A percentile compares a stretch with the other conserved stretches of the same genome.
Evolutionary conservation across 805 yeast genomes (phyloP).

Genomic region (Nadsonia fulvescens): DNA sequence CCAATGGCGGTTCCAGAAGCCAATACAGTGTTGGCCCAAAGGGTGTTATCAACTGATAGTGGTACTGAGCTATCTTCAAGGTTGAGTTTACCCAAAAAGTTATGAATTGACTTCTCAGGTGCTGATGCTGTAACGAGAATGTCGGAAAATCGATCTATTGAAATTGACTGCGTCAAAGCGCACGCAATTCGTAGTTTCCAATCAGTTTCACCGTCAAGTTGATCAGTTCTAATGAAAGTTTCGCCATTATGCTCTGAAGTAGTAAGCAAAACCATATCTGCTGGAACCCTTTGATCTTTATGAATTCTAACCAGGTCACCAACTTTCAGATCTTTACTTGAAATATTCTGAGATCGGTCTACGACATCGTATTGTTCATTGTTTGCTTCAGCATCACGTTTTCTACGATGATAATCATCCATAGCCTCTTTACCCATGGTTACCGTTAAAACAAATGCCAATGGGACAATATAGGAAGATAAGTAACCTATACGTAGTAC

Average conservation of each 20-base stretch:
- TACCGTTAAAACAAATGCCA: conserved; percentile 78
- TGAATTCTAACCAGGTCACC: conserved; percentile 71
- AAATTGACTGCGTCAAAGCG: conserved; percentile 48
- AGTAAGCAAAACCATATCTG: conserved; percentile 74
- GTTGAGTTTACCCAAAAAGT: conserved; percentile 58
- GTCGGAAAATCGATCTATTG: conserved; percentile 23
- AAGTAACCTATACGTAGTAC: conserved; percentile 82
- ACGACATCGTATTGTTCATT: conserved; percentile 64
- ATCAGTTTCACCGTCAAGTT: conserved; percentile 96
- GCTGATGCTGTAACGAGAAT: conserved; percentile 50
- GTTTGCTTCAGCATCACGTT: conserved; percentile 81
- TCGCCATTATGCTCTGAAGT: conserved; percentile 73
- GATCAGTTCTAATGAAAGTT: conserved; percentile 89
- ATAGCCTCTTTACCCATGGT: conserved; percentile 93
- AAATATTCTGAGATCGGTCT: conserved; percentile 19
- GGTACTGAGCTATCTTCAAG: conserved; percentile 32
- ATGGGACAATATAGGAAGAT: conserved; percentile 83
- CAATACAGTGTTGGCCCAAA: conserved; percentile 96
- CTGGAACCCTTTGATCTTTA: conserved; percentile 80
- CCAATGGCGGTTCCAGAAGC: conserved; percentile 91
- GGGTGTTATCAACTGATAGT: conserved; percentile 73
- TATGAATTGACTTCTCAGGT: conserved; percentile 72
- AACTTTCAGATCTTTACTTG: conserved; percentile 49
- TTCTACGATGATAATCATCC: conserved; percentile 80
- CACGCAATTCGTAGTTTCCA: conserved; percentile 86